These are phyloP conservation scores for Dichotomocladium elegans DNA, from an alignment of 371 early-diverging fungal genomes.

Conservation along the genomic window DNA sequence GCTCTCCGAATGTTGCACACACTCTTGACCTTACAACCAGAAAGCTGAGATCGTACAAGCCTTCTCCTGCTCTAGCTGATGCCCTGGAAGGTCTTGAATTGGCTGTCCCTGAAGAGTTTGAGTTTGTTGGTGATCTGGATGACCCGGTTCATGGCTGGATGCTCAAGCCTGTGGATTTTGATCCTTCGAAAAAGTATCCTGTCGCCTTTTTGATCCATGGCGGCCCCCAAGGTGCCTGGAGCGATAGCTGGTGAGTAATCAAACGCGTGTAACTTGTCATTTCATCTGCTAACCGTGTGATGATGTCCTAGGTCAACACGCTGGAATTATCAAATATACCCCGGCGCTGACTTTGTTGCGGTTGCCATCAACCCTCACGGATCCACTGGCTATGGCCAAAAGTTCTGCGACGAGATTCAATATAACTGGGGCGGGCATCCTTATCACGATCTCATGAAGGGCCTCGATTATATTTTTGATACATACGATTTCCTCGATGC, in stretches of 20 bases:
- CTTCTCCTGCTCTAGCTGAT: slow-evolving; percentile 24
- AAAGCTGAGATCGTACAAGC: slow-evolving; percentile 5
- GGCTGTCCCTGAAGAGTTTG: slow-evolving; percentile 55
- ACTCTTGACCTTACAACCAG: slow-evolving; percentile 24
- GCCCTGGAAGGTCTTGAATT: slow-evolving; percentile 28
- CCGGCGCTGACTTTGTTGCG: slow-evolving; percentile 72
- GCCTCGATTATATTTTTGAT: slow-evolving; percentile 64
- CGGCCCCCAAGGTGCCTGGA: slow-evolving; percentile 77
- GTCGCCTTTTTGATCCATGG: slow-evolving; percentile 84
- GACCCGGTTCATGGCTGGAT: slow-evolving; percentile 72
- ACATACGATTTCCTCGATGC: slow-evolving; percentile 59
- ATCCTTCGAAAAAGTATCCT: slow-evolving; percentile 61
- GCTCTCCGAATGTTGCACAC: slow-evolving; percentile 44
- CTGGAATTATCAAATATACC: slow-evolving; percentile 78
- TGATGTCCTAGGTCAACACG: slow-evolving; percentile 40
- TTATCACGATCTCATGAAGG: slow-evolving; percentile 69
- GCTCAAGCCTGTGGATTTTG: slow-evolving; percentile 64
- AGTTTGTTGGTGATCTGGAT: slow-evolving; percentile 63
- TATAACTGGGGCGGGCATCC: slow-evolving; percentile 80
- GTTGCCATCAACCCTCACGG: slow-evolving; percentile 80
- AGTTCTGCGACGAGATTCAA: slow-evolving; percentile 69
- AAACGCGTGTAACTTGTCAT: no score
- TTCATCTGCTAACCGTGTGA: no score
- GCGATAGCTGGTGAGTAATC: slow-evolving; percentile 56
- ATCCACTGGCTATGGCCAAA: slow-evolving; percentile 77